A percentile compares a stretch with the other conserved stretches of the same genome.
Evolutionary conservation across 768 basidiomycete species (phyloP).

Genomic region (Lactarius trivialis): DNA sequence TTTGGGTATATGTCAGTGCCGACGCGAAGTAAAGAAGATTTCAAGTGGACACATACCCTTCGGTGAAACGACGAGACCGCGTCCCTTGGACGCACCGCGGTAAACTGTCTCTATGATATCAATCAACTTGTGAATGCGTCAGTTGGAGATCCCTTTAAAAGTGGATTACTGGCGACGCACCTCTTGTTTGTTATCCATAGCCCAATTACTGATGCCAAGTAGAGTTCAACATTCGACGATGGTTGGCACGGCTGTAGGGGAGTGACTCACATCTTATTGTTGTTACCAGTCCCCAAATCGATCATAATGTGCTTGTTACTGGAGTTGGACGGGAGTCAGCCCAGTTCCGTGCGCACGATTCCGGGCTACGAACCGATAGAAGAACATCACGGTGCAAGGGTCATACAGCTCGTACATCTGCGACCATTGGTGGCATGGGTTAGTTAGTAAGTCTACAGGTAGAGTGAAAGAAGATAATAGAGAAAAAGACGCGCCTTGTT

Average conservation of each 20-base stretch:
- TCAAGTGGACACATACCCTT: constrained; percentile 53
- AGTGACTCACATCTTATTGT: constrained; percentile 88
- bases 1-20: constrained; percentile 26
- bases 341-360: background rate
- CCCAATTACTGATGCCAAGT: constrained; percentile 73
- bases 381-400: constrained; percentile 96
- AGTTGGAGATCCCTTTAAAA: background rate
- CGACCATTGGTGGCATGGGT: background rate
- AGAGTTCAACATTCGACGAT: constrained; percentile 3
- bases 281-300: constrained; percentile 98
- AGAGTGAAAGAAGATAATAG: background rate
- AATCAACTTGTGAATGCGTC: constrained; percentile 55
- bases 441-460: background rate
- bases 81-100: constrained; percentile 93
- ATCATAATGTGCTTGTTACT: constrained; percentile 99
- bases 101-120: constrained; percentile 99
- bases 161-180: constrained; percentile 36
- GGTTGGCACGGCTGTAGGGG: background rate
- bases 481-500: constrained; percentile 76
- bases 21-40: background rate
- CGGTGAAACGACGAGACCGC: constrained; percentile 95
- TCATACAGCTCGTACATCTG: constrained; percentile 99
- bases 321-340: constrained; percentile 17
- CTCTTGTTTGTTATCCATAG: constrained; percentile 98
- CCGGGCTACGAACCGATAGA: constrained; percentile 63